Evolutionary conservation across 176 grass and related monocot species (phyloP).

Genomic region (Canna indica): DNA sequence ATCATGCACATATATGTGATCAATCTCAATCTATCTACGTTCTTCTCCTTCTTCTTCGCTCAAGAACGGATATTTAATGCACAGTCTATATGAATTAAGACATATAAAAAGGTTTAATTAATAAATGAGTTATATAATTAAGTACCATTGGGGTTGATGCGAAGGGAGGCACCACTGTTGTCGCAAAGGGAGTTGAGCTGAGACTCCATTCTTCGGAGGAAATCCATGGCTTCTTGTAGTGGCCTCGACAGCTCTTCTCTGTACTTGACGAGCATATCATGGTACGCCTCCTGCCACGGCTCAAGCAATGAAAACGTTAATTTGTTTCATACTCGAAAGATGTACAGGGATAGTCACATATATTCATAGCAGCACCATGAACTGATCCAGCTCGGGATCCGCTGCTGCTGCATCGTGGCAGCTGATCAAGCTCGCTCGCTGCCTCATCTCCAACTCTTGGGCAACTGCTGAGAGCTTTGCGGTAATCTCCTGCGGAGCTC

Average conservation of each 20-base stretch:
- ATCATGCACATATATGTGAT: too few species aligned
- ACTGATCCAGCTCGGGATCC: constrained; percentile 91
- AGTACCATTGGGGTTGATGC: constrained; percentile 74
- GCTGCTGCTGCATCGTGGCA: constrained; percentile 26
- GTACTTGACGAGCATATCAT: constrained; percentile 94
- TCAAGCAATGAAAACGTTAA: too few species aligned
- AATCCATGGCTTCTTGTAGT: constrained; percentile 90
- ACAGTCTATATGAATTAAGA: too few species aligned
- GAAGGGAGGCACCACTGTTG: constrained; percentile 47
- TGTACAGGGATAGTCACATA: too few species aligned
- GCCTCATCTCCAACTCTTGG: constrained; percentile 58
- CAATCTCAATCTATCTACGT: background rate
- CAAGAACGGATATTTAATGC: too few species aligned
- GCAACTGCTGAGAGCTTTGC: constrained; percentile 54
- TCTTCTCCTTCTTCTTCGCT: background rate
- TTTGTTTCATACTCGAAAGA: too few species aligned
- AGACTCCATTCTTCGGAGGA: constrained; percentile 65
- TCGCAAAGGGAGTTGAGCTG: constrained; percentile 79
- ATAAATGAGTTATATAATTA: too few species aligned
- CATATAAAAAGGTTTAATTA: too few species aligned
- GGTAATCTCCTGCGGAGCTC: constrained; percentile 73
- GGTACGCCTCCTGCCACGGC: constrained; percentile 66
- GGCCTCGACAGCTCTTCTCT: constrained; percentile 79
- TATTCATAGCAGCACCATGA: constrained; percentile 47
- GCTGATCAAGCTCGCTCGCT: constrained; percentile 44